Evolutionary conservation across 1,284 basidiomycete species (phyloP).

Genomic region (Fomitiporia mediterranea): DNA sequence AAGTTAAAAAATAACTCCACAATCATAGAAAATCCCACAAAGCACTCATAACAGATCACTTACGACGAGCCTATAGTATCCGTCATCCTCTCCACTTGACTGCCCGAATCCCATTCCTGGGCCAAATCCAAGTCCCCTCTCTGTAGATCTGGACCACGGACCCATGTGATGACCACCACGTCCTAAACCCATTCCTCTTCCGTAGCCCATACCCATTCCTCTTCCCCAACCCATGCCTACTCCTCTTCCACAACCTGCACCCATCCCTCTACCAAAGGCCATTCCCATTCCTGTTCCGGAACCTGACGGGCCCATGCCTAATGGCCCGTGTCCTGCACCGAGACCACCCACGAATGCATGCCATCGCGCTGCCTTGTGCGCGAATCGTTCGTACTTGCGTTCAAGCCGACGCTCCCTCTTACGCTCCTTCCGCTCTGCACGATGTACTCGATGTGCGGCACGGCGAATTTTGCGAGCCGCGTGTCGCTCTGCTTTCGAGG

Average conservation of each 20-base stretch:
- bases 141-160: too few relatives aligned
- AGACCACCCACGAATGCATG: not conserved
- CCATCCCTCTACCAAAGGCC: not conserved
- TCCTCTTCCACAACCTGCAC: not conserved
- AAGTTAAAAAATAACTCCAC: too few relatives aligned
- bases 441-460: not conserved
- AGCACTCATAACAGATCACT: not conserved
- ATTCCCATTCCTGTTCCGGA: not conserved
- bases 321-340: too few relatives aligned
- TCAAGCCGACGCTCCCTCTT: not conserved
- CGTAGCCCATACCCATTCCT: not conserved
- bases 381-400: not conserved
- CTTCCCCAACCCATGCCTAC: not conserved
- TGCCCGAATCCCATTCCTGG: not conserved
- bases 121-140: not conserved
- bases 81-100: slow-evolving; percentile 6
- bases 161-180: too few relatives aligned
- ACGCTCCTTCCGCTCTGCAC: not conserved
- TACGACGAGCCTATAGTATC: slow-evolving; percentile 18
- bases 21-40: too few relatives aligned
- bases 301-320: too few relatives aligned
- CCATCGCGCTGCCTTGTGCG: not conserved
- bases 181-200: not conserved
- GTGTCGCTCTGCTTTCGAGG: not conserved
- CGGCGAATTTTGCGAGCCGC: not conserved